phyloP scores from a whole-genome alignment of 106 monocot genomes.

The Dactylorhiza incarnata region DNA sequence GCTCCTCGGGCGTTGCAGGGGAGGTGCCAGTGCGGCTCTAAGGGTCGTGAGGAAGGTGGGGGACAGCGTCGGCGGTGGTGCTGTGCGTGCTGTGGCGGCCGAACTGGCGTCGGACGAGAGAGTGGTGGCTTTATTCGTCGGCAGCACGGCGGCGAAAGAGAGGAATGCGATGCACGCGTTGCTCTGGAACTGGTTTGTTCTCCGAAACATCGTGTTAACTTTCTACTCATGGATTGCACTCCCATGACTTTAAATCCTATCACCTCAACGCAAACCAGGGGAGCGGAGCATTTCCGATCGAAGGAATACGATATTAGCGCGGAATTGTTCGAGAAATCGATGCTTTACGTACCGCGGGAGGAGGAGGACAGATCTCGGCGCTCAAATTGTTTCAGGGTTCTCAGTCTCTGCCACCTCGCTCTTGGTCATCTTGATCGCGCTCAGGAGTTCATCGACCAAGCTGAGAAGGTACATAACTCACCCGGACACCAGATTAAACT shows the following conservation, averaged over 20 bases:
- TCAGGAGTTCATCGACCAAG: slow-evolving; percentile 80
- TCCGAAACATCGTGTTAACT: not conserved
- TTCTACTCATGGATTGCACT: not conserved
- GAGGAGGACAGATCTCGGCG: slow-evolving; percentile 64
- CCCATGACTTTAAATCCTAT: not conserved
- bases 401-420: slow-evolving; percentile 73
- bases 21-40: slow-evolving; percentile 46
- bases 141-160: slow-evolving; percentile 31
- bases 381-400: slow-evolving; percentile 86
- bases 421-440: slow-evolving; percentile 69
- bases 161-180: slow-evolving; percentile 68
- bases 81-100: slow-evolving; percentile 47
- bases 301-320: slow-evolving; percentile 60
- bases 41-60: slow-evolving; percentile 56
- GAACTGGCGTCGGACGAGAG: slow-evolving; percentile 73
- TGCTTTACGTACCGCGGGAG: slow-evolving; percentile 72
- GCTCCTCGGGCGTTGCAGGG: slow-evolving; percentile 47
- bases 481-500: not conserved
- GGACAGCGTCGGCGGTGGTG: slow-evolving; percentile 32
- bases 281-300: slow-evolving; percentile 67
- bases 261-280: slow-evolving; percentile 31
- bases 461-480: slow-evolving; percentile 53
- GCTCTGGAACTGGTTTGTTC: slow-evolving; percentile 84
- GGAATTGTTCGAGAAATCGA: slow-evolving; percentile 89
- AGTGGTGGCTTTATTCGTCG: slow-evolving; percentile 52